phyloP scores from a whole-genome alignment of 2,329 filamentous ascomycete species.

The Periconia sp. region DNA sequence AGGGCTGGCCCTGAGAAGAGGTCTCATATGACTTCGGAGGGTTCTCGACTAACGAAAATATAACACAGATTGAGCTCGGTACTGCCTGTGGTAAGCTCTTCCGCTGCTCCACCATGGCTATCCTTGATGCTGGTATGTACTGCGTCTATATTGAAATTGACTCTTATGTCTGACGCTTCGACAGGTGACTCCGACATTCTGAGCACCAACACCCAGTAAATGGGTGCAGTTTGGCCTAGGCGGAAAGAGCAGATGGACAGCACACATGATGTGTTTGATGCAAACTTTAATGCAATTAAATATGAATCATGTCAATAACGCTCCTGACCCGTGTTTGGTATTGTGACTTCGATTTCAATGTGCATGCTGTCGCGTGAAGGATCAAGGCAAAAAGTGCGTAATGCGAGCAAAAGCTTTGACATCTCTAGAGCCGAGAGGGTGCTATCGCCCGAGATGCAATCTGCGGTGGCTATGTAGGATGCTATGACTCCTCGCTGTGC shows the following conservation, averaged over 20 bases:
- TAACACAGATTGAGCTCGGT: constrained; percentile 88
- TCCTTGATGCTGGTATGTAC: constrained; percentile 81
- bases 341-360: too few relatives aligned
- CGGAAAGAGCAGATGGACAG: constrained; percentile 25
- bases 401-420: too few relatives aligned
- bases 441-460: too few relatives aligned
- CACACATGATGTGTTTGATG: constrained; percentile 19
- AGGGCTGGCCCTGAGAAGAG: constrained; percentile 86
- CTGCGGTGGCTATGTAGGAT: too few relatives aligned
- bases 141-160: neutral
- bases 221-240: constrained; percentile 12
- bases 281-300: constrained; percentile 8
- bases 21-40: constrained; percentile 87
- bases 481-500: constrained; percentile 11
- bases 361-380: too few relatives aligned
- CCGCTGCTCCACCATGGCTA: constrained; percentile 95
- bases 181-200: constrained; percentile 87
- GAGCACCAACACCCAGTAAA: constrained; percentile 66
- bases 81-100: constrained; percentile 99
- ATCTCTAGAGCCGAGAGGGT: too few relatives aligned
- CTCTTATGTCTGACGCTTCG: constrained; percentile 23
- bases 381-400: too few relatives aligned
- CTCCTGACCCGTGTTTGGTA: too few relatives aligned
- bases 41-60: constrained; percentile 67
- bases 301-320: constrained; percentile 5